Evolutionary conservation across 2,329 filamentous ascomycete species (phyloP).

Genomic region (Cladosporium sp.): DNA sequence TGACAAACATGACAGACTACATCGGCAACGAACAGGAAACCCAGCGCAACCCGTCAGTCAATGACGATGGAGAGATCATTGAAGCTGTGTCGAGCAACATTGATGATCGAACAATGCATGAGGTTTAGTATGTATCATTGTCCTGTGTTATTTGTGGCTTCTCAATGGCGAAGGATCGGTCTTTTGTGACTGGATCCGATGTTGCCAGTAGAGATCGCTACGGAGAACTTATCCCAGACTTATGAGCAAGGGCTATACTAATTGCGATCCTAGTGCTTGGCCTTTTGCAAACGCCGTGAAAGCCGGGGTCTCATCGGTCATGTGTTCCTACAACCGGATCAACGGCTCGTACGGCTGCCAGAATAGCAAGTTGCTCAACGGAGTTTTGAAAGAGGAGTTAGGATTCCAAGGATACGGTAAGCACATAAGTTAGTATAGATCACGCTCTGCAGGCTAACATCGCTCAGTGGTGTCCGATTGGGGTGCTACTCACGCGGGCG

Average conservation of each 20-base stretch:
- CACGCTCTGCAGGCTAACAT: background rate
- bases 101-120: constrained; percentile 65
- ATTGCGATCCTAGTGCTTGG: constrained; percentile 21
- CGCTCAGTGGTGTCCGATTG: constrained; percentile 77
- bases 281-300: constrained; percentile 36
- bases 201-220: background rate
- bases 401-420: constrained; percentile 63
- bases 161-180: background rate
- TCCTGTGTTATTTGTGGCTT: background rate
- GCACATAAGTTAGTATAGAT: background rate
- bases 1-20: constrained; percentile 62
- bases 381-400: constrained; percentile 69
- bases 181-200: background rate
- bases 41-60: constrained; percentile 23
- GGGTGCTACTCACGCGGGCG: constrained; percentile 41
- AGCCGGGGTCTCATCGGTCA: constrained; percentile 28
- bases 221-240: background rate
- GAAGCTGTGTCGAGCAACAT: constrained; percentile 36
- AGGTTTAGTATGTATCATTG: constrained; percentile 37
- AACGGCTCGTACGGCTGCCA: constrained; percentile 63
- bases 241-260: background rate
- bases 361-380: constrained; percentile 68
- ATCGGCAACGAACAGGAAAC: constrained; percentile 54
- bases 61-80: constrained; percentile 33
- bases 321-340: constrained; percentile 57